Evolutionary conservation across 2,329 filamentous ascomycete genomes (phyloP).

Genomic region (Fusarium hainanense): DNA sequence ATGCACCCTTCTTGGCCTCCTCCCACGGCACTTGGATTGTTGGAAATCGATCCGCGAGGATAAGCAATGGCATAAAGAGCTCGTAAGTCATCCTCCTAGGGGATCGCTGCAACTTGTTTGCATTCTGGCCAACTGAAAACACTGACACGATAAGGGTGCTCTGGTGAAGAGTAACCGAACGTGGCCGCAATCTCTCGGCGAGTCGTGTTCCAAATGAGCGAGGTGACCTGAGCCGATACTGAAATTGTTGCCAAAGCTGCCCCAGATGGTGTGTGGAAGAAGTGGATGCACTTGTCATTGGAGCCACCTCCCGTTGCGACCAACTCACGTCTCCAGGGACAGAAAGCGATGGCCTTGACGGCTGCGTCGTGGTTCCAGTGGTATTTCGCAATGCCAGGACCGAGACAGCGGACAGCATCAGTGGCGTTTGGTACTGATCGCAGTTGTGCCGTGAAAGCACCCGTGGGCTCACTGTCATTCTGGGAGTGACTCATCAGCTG

Average conservation of each 20-base stretch:
- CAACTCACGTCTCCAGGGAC: conserved; percentile 89
- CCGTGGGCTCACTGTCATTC: background rate
- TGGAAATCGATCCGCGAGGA: conserved; percentile 62
- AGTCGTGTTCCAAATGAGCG: conserved; percentile 88
- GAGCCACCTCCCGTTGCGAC: conserved; percentile 92
- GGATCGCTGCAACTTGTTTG: conserved; percentile 83
- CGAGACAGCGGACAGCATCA: conserved; percentile 60
- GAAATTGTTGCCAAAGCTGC: conserved; percentile 89
- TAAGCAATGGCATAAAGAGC: conserved; percentile 91
- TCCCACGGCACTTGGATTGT: conserved; percentile 41
- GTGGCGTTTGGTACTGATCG: conserved; percentile 46
- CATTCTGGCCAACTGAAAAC: conserved; percentile 97
- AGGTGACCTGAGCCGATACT: conserved; percentile 92
- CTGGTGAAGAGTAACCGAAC: conserved; percentile 91
- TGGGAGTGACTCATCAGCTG: background rate
- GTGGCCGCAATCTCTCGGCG: conserved; percentile 90
- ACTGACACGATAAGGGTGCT: conserved; percentile 88
- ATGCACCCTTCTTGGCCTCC: conserved; percentile 69
- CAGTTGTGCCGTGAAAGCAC: conserved; percentile 41
- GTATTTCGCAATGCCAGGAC: conserved; percentile 71
- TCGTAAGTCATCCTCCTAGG: conserved; percentile 82
- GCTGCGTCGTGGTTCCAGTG: conserved; percentile 85
- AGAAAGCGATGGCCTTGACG: conserved; percentile 96
- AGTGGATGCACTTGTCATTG: conserved; percentile 95
- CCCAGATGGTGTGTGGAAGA: conserved; percentile 88